These are phyloP conservation scores for Microcyclospora tardicrescens DNA, from an alignment of 2,329 filamentous ascomycete genomes.

Conservation along the genomic window DNA sequence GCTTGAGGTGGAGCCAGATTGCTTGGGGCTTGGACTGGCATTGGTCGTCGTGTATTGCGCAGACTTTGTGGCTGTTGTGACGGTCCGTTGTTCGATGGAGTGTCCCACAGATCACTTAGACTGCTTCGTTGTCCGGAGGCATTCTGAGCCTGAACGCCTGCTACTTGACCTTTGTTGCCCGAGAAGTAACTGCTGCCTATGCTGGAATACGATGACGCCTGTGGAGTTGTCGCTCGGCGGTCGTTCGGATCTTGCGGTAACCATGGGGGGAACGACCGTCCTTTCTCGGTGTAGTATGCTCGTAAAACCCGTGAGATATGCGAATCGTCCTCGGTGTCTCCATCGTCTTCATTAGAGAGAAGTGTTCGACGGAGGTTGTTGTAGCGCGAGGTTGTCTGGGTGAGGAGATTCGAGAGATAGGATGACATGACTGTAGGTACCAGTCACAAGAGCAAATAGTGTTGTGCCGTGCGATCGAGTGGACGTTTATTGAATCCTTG, in stretches of 20 bases:
- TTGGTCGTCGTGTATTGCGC: constrained; percentile 15
- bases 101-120: constrained; percentile 48
- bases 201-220: constrained; percentile 21
- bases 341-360: constrained; percentile 46
- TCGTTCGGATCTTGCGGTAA: constrained; percentile 79
- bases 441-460: too few relatives aligned
- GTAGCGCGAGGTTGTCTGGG: constrained; percentile 43
- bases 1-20: constrained; percentile 24
- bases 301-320: constrained; percentile 89
- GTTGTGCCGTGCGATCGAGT: too few relatives aligned
- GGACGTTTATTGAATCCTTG: too few relatives aligned
- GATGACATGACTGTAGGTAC: constrained; percentile 47
- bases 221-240: constrained; percentile 31
- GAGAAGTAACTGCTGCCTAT: constrained; percentile 4
- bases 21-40: constrained; percentile 19
- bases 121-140: constrained; percentile 32
- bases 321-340: constrained; percentile 65
- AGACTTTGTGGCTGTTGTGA: constrained; percentile 33
- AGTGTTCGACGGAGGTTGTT: constrained; percentile 50
- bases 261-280: constrained; percentile 69
- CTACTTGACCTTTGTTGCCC: constrained; percentile 17
- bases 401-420: constrained; percentile 65
- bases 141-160: constrained; percentile 11
- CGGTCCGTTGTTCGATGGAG: constrained; percentile 23
- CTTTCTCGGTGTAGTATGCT: constrained; percentile 84